Evolutionary conservation across 1,284 basidiomycete species (phyloP).

Genomic region (Bjerkandera adusta): DNA sequence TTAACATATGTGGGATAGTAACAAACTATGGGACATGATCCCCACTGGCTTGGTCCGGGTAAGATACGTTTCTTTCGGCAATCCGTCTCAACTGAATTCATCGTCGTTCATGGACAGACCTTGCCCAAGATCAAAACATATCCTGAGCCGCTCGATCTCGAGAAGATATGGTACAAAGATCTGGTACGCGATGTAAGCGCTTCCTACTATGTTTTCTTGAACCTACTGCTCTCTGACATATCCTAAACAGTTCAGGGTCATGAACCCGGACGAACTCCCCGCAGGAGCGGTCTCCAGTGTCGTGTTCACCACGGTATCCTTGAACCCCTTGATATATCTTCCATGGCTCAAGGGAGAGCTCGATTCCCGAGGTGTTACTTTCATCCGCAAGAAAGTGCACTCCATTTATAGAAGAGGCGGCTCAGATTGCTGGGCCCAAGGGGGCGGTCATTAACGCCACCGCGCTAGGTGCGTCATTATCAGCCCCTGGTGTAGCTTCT

Average conservation of each 20-base stretch:
- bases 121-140: conserved; percentile 44
- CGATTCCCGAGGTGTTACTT: conserved; percentile 28
- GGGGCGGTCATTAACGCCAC: conserved; percentile 49
- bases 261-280: conserved; percentile 36
- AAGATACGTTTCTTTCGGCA: conserved; percentile 8
- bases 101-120: conserved; percentile 33
- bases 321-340: conserved; percentile 47
- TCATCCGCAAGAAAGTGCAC: conserved; percentile 27
- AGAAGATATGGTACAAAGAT: conserved; percentile 48
- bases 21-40: conserved; percentile 49
- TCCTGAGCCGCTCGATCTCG: conserved; percentile 26
- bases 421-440: conserved; percentile 31
- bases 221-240: background rate
- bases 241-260: conserved; percentile 35
- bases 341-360: conserved; percentile 46
- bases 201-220: too few species aligned
- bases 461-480: conserved; percentile 38
- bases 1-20: conserved; percentile 37
- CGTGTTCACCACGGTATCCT: conserved; percentile 44
- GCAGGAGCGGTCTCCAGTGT: conserved; percentile 35
- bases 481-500: too few species aligned
- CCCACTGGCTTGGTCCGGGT: conserved; percentile 45
- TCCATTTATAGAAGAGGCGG: conserved; percentile 44
- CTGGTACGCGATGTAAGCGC: conserved; percentile 48
- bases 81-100: background rate